Percentiles rank a stretch among this genome's conserved stretches.
Evolutionary conservation across 345 rosid species (phyloP).

Genomic region (Dimocarpus longan): DNA sequence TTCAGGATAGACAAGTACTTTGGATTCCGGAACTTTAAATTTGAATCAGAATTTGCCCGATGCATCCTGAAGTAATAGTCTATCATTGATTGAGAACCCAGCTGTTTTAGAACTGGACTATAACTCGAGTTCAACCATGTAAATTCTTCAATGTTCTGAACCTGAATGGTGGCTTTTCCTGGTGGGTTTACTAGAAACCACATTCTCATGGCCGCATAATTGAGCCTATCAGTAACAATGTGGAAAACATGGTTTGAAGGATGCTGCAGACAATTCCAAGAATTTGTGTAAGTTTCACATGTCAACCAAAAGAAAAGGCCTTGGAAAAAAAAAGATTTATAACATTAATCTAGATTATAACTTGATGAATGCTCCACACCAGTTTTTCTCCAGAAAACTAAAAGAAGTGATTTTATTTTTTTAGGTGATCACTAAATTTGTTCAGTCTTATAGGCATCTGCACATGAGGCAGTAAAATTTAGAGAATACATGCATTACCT

Average conservation of each 20-base stretch:
- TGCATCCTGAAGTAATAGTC: constrained; percentile 93
- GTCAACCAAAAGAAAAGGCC: constrained; percentile 7
- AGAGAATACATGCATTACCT: constrained; percentile 49
- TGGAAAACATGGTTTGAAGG: constrained; percentile 91
- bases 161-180: constrained; percentile 78
- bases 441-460: background rate
- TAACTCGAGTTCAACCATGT: constrained; percentile 93
- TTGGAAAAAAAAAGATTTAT: background rate
- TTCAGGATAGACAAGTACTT: constrained; percentile 94
- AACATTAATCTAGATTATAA: background rate
- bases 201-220: constrained; percentile 98
- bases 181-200: constrained; percentile 94
- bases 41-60: constrained; percentile 68
- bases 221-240: constrained; percentile 90
- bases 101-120: constrained; percentile 96
- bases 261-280: constrained; percentile 55
- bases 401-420: background rate
- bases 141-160: constrained; percentile 90
- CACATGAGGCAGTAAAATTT: constrained; percentile 2
- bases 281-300: constrained; percentile 25
- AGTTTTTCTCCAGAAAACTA: constrained; percentile 13
- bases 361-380: background rate
- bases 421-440: background rate
- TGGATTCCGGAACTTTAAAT: constrained; percentile 92
- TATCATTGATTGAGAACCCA: constrained; percentile 82